These are phyloP conservation scores for Chenopodium album DNA, from an alignment of 148 eudicot species.

Conservation along the genomic window DNA sequence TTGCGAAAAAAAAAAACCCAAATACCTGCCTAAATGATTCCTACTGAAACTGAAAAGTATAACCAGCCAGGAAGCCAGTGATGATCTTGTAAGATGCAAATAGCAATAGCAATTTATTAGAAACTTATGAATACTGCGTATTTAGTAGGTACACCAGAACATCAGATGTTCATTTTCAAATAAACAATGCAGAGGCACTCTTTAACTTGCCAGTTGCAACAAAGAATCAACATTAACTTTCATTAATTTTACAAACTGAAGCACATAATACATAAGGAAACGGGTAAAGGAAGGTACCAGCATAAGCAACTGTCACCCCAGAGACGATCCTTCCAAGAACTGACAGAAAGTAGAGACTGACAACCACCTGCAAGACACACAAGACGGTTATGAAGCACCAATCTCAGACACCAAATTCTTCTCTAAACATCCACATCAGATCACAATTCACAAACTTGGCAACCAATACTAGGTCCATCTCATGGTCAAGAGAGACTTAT, in stretches of 20 bases:
- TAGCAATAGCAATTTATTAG: neutral
- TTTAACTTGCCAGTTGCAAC: neutral
- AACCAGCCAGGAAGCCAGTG: too few species aligned
- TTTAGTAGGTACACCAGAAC: too few species aligned
- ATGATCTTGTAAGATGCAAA: neutral
- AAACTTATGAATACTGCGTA: too few species aligned
- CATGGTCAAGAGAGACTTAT: neutral
- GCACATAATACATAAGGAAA: neutral
- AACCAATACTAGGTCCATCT: neutral
- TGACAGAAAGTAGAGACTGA: slow-evolving; percentile 68
- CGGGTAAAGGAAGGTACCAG: slow-evolving; percentile 43
- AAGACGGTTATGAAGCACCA: neutral
- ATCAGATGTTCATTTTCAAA: neutral
- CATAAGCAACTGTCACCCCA: slow-evolving; percentile 84
- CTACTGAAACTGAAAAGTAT: neutral
- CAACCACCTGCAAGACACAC: slow-evolving; percentile 55
- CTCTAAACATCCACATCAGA: neutral
- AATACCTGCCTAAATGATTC: neutral
- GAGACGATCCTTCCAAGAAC: slow-evolving; percentile 79
- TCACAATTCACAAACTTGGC: neutral
- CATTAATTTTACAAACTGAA: neutral
- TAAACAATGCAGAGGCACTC: neutral
- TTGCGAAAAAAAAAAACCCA: neutral
- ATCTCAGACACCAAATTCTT: neutral
- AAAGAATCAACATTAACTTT: neutral